A percentile compares a stretch with the other conserved stretches of the same genome.
phyloP scores from a whole-genome alignment of 2,329 filamentous ascomycete species.

The Emergomyces pasteurianus region DNA sequence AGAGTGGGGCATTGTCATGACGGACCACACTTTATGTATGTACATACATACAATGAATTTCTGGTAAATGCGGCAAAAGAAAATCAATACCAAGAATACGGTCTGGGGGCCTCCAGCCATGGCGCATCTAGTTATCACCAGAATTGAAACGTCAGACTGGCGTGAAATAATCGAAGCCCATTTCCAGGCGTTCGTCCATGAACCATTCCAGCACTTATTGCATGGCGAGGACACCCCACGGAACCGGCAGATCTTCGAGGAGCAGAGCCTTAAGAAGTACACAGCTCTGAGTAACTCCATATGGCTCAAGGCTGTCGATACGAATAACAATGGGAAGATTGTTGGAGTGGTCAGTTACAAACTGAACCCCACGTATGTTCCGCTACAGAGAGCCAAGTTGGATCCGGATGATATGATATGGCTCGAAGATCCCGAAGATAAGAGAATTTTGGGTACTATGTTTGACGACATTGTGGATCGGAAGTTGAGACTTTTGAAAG shows the following conservation, averaged over 20 bases:
- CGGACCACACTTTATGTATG: too few species aligned
- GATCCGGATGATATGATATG: conserved; percentile 6
- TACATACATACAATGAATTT: too few species aligned
- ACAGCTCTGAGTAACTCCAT: conserved; percentile 1
- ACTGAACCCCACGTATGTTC: conserved; percentile 4
- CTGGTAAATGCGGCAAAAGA: too few species aligned
- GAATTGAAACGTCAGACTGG: conserved; percentile 8
- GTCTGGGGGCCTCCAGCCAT: not conserved
- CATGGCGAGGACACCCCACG: conserved; percentile 3
- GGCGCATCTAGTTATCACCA: conserved; percentile 3
- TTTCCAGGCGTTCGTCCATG: conserved; percentile 7
- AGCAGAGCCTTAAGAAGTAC: not conserved
- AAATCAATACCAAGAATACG: not conserved
- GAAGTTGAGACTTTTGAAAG: conserved; percentile 6
- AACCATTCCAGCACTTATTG: conserved; percentile 5
- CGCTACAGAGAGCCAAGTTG: not conserved
- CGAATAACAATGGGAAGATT: conserved; percentile 1
- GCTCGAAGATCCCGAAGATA: conserved; percentile 8
- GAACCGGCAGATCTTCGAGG: conserved; percentile 7
- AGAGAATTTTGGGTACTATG: conserved; percentile 3
- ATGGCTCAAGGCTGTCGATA: conserved; percentile 9
- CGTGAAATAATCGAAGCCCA: conserved; percentile 7
- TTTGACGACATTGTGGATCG: conserved; percentile 7
- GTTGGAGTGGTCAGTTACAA: conserved; percentile 7
- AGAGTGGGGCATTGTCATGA: too few species aligned